Evolutionary conservation across 2,329 filamentous ascomycete species (phyloP).

Genomic region (Pseudodiploospora longispora): DNA sequence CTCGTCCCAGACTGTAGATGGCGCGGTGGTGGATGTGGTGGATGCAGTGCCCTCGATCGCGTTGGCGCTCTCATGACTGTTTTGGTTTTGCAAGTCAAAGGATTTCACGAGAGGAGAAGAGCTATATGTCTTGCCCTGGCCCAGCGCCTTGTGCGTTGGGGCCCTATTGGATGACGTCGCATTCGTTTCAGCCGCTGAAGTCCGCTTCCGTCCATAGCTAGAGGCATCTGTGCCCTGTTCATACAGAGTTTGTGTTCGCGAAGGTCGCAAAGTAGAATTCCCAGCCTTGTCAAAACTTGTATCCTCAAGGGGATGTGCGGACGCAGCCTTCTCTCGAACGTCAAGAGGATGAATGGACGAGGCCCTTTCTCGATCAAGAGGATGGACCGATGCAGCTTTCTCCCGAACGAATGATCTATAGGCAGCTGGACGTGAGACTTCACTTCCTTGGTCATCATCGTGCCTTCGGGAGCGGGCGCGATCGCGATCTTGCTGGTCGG

Average conservation of each 20-base stretch:
- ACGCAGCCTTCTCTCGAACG: constrained; percentile 22
- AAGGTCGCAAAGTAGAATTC: constrained; percentile 29
- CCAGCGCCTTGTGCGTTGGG: constrained; percentile 32
- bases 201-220: constrained; percentile 24
- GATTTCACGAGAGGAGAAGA: constrained; percentile 51
- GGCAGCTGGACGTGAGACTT: constrained; percentile 33
- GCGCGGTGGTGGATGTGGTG: constrained; percentile 76
- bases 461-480: constrained; percentile 18
- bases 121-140: constrained; percentile 36
- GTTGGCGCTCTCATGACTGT: constrained; percentile 26
- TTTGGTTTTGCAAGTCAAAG: constrained; percentile 24
- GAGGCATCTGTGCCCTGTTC: constrained; percentile 28
- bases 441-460: constrained; percentile 37
- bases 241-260: constrained; percentile 39
- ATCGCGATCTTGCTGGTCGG: constrained; percentile 46
- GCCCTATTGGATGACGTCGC: constrained; percentile 32
- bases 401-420: constrained; percentile 31
- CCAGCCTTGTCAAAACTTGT: constrained; percentile 23
- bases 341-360: constrained; percentile 31
- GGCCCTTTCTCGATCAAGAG: constrained; percentile 27
- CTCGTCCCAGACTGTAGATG: constrained; percentile 96
- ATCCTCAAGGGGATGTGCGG: constrained; percentile 29
- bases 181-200: constrained; percentile 42
- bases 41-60: constrained; percentile 69
- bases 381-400: constrained; percentile 28